Conservation (phyloP, 139 green algal species). For the Tetradesmus lagerheimii region DNA sequence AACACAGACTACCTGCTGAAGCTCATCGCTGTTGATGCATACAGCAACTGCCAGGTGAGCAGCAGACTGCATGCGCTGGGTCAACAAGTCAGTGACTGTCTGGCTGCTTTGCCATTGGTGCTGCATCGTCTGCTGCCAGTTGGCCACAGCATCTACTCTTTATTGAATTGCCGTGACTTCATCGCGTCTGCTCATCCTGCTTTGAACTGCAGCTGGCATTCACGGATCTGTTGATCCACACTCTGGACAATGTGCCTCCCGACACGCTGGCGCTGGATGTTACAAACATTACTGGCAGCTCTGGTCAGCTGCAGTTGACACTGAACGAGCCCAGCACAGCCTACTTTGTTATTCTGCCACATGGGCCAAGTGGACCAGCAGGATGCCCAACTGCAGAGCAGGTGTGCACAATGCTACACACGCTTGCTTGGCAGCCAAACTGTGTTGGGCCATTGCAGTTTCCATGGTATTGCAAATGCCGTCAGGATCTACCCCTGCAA, state of each 20-base stretch:
- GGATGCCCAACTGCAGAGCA: slow-evolving; percentile 5
- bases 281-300: slow-evolving; percentile 14
- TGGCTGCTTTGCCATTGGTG: background rate
- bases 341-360: background rate
- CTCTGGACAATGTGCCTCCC: slow-evolving; percentile 56
- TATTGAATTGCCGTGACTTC: too few relatives aligned
- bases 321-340: slow-evolving; percentile 49
- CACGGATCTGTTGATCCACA: slow-evolving; percentile 45
- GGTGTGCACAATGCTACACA: background rate
- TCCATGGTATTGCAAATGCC: too few relatives aligned
- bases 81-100: too few relatives aligned
- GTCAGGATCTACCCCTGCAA: too few relatives aligned
- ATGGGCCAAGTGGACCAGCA: background rate
- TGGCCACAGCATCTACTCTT: too few relatives aligned
- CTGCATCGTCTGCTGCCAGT: background rate
- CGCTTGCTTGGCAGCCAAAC: too few relatives aligned
- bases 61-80: too few relatives aligned
- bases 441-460: too few relatives aligned
- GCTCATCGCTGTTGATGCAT: slow-evolving; percentile 45
- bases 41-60: slow-evolving; percentile 55
- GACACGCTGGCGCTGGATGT: slow-evolving; percentile 38
- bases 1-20: slow-evolving; percentile 57
- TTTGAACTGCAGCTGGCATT: slow-evolving; percentile 11
- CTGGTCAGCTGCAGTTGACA: slow-evolving; percentile 9
- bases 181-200: too few relatives aligned